Evolutionary conservation across 805 yeast species (phyloP).

Genomic region (Spencermartinsiella europaea): DNA sequence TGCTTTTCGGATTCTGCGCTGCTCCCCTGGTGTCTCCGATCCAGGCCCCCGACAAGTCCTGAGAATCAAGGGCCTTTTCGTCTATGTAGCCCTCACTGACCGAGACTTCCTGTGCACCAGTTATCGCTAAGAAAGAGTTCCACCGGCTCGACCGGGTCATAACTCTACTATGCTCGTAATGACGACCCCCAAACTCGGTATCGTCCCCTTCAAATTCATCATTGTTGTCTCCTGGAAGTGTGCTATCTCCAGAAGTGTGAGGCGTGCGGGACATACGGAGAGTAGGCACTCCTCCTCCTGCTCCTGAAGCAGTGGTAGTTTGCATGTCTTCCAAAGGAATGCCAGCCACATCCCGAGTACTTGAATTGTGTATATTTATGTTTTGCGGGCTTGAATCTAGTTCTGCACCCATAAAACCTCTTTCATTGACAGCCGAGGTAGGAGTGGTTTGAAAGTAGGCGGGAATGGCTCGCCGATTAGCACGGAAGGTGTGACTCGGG

Average conservation of each 20-base stretch:
- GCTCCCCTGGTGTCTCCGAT: slow-evolving; percentile 9
- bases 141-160: slow-evolving; percentile 9
- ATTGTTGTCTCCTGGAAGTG: background rate
- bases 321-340: too few relatives aligned
- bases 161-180: too few relatives aligned
- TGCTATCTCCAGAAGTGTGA: background rate
- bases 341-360: too few relatives aligned
- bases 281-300: too few relatives aligned
- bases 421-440: too few relatives aligned
- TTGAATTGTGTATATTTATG: too few relatives aligned
- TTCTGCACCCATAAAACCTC: too few relatives aligned
- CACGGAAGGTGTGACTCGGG: background rate
- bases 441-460: background rate
- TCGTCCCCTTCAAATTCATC: background rate
- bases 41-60: slow-evolving; percentile 19
- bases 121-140: slow-evolving; percentile 17
- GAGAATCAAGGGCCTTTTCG: slow-evolving; percentile 17
- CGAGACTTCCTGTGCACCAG: slow-evolving; percentile 12
- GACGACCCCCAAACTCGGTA: background rate
- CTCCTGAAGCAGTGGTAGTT: too few relatives aligned
- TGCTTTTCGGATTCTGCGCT: background rate
- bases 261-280: background rate
- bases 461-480: background rate
- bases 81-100: slow-evolving; percentile 12
- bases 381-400: too few relatives aligned